phyloP scores from a whole-genome alignment of 345 rosid genomes.

The Brassica carinata region DNA sequence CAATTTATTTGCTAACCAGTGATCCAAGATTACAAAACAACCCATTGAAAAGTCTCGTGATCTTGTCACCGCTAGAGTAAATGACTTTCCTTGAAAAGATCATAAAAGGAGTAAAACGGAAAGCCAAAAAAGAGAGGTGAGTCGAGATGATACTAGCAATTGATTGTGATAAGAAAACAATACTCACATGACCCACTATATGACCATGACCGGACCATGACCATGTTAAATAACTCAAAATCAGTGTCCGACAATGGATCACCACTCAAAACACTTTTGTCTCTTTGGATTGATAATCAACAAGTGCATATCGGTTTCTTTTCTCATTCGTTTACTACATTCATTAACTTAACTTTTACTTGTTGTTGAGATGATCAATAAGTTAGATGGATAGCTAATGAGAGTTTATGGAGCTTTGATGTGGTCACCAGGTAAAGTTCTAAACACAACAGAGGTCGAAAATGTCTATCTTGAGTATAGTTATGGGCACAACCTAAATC shows the following conservation, averaged over 20 bases:
- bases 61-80: not conserved
- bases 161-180: constrained; percentile 4
- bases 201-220: constrained; percentile 11
- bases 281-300: constrained; percentile 5
- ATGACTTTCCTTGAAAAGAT: not conserved
- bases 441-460: not conserved
- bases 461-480: not conserved
- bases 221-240: constrained; percentile 25
- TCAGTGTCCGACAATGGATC: constrained; percentile 26
- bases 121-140: not conserved
- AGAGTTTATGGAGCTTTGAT: not conserved
- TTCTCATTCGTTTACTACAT: not conserved
- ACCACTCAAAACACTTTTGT: constrained; percentile 13
- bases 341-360: not conserved
- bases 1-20: not conserved
- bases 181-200: constrained; percentile 27
- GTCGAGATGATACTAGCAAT: not conserved
- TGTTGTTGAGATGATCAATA: not conserved
- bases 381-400: not conserved
- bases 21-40: not conserved
- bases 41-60: not conserved
- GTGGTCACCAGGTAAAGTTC: not conserved
- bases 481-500: not conserved
- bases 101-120: not conserved
- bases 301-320: not conserved